Evolutionary conservation across 2,329 filamentous ascomycete species (phyloP), one percentile per base, ranked within the genome.

Genomic region (Paecilomyces dactylethromorphus): DNA sequence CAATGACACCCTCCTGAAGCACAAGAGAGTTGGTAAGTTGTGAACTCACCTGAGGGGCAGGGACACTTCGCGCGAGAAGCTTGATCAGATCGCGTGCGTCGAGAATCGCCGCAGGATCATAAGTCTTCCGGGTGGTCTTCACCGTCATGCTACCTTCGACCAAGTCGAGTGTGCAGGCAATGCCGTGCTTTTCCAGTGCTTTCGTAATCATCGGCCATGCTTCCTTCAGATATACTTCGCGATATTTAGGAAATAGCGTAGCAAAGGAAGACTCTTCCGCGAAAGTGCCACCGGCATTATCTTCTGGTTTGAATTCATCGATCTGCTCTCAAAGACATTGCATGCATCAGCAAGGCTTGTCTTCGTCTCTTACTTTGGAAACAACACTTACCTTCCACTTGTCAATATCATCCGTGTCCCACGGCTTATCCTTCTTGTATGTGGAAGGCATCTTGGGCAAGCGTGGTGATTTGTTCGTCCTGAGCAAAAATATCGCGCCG

Each of bases 131-230:
- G 7, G 93, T 97, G 24, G 94, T 97, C 77, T 93, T 95, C 64
- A 97, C 93, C 0, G 90, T 92, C 93, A 97, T 97, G 72, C 87
- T 91, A 71, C 94, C 94, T 74, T 97, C 92, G 3, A 97, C 89
- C 73, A 99, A 82, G 79, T 99, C 93, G 26, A 99, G 85, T 8
- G 90, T 92, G 72, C 93, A 97, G 51, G 90, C 91, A 53, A 99
- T 91, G 64, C 92, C 92, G 58, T 84, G 81, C 76, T 94, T 95
- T 69, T 96, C 90, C 60, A 99, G 86, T 0, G 90, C 83, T 68
- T 89, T 88, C 29, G 92, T 97, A 60, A 99, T 86, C 53, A 95
- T 83, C 2, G 93, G 91, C 94, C 94, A 99, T 67, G 89, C 88
- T 72, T 96, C 91, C 71, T 90, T 92, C 58, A 99, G 81, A 70